Conservation (phyloP, 352 stramenopile genomes). For the Phytophthora agathidicida region DNA sequence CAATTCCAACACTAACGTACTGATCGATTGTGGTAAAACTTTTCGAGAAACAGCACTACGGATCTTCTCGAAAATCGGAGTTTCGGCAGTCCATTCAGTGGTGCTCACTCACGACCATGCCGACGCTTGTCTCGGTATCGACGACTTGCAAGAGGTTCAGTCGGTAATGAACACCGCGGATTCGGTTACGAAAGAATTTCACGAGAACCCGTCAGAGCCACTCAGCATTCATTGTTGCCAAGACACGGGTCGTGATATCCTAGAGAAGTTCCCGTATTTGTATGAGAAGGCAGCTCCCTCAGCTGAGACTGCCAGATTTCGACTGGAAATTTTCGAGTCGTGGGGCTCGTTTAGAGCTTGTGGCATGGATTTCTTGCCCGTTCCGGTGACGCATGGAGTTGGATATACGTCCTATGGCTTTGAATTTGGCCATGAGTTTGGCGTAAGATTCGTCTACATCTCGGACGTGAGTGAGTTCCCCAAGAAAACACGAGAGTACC, state of each 20-base stretch:
- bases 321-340: constrained; percentile 60
- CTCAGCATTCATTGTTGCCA: constrained; percentile 71
- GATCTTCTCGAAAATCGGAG: constrained; percentile 59
- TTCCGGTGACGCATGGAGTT: constrained; percentile 82
- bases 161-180: constrained; percentile 55
- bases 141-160: constrained; percentile 87
- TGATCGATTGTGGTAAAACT: constrained; percentile 91
- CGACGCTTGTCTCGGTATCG: constrained; percentile 81
- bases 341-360: constrained; percentile 58
- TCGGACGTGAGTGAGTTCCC: constrained; percentile 87
- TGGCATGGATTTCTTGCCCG: constrained; percentile 58
- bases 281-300: constrained; percentile 51
- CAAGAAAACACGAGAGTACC: constrained; percentile 52
- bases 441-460: constrained; percentile 85
- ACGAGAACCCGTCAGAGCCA: constrained; percentile 57
- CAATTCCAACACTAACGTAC: constrained; percentile 52
- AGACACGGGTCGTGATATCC: constrained; percentile 60
- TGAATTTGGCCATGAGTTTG: constrained; percentile 76
- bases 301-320: constrained; percentile 68
- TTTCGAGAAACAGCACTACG: constrained; percentile 83
- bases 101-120: constrained; percentile 89
- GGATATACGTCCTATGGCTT: constrained; percentile 84
- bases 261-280: constrained; percentile 83
- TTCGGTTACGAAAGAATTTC: constrained; percentile 57
- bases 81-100: constrained; percentile 66